Percentiles rank a stretch among this genome's conserved stretches.
phyloP scores from a whole-genome alignment of 2,329 filamentous ascomycete species.

The Chrysosphaeria jannelii region DNA sequence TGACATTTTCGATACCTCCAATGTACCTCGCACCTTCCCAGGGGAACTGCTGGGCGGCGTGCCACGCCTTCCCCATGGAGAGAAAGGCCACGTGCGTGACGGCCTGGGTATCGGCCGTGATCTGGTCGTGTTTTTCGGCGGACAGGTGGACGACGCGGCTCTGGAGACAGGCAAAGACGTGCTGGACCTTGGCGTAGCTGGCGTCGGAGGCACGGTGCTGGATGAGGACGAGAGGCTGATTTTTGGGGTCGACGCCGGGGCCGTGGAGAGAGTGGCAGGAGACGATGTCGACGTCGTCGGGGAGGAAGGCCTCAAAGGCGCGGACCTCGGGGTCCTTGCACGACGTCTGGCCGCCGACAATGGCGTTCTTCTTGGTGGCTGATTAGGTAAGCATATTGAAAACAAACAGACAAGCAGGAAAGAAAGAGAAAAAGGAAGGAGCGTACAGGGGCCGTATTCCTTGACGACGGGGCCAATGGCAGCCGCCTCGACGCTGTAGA shows the following conservation, averaged over 20 bases:
- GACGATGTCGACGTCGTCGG: slow-evolving; percentile 67
- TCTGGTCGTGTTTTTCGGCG: slow-evolving; percentile 71
- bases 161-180: slow-evolving; percentile 51
- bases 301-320: slow-evolving; percentile 73
- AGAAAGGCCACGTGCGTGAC: slow-evolving; percentile 94
- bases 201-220: slow-evolving; percentile 61
- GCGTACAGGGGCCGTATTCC: slow-evolving; percentile 73
- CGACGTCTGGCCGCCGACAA: slow-evolving; percentile 90
- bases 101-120: slow-evolving; percentile 92
- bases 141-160: slow-evolving; percentile 73
- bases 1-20: slow-evolving; percentile 94
- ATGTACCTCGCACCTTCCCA: slow-evolving; percentile 94
- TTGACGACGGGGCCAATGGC: slow-evolving; percentile 67
- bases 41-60: slow-evolving; percentile 78
- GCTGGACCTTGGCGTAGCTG: slow-evolving; percentile 49
- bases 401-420: slow-evolving; percentile 1
- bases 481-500: slow-evolving; percentile 93
- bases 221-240: slow-evolving; percentile 63
- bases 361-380: slow-evolving; percentile 78
- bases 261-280: slow-evolving; percentile 94
- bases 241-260: slow-evolving; percentile 60
- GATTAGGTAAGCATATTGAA: not conserved
- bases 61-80: slow-evolving; percentile 94
- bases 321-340: slow-evolving; percentile 93
- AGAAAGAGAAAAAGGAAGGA: slow-evolving; percentile 1